Evolutionary conservation across 371 early-diverging fungal genomes (phyloP), one percentile per base, ranked within the genome.

Genomic region (Syncephalastrum sp.): DNA sequence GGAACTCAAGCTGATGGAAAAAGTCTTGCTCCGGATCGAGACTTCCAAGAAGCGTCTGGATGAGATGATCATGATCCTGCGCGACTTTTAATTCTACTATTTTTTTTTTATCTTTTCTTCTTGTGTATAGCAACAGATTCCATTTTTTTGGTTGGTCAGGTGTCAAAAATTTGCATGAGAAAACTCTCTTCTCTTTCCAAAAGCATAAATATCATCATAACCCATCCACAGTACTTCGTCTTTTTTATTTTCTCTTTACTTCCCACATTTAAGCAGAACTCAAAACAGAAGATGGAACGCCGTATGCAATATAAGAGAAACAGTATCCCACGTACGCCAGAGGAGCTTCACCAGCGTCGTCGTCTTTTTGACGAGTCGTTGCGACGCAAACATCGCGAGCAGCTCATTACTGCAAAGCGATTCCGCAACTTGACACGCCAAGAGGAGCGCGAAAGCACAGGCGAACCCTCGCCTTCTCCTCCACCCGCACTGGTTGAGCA

Each of bases 21-120:
- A 65, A 2, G 70, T 81, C 6, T 51, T 86, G 13, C 75, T 81
- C 27, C 65, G 73, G 66, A 61, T 93, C 29, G 83, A 85, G 54
- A 75, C 77, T 1, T 79, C 86, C 23, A 83, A 82, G 53, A 48
- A 75, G 45, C 74, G 92, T 48, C 60, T 93, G 12, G 90, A 88
- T 54, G 68, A 77, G 38, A 79, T 90, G 75, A 68, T 90, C 10
- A 73, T 91, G 74, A 75, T 85, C 15, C 55, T 91, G 49, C 68
- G 89, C 53, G 92, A 91, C 57, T 85, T 85, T 59, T 85, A 81
- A 60, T 47, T 12, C 23, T 29, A 29, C 7, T 29, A 2, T 7
- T 3, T 29, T 29, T 29, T 7, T 29, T 29, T 33, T 33, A 33
- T 7, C 3, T 33, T 2, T 10, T 10, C 38, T 33, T 33, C 7